phyloP scores from a whole-genome alignment of 768 basidiomycete species.

The Termitomyces sp. region DNA sequence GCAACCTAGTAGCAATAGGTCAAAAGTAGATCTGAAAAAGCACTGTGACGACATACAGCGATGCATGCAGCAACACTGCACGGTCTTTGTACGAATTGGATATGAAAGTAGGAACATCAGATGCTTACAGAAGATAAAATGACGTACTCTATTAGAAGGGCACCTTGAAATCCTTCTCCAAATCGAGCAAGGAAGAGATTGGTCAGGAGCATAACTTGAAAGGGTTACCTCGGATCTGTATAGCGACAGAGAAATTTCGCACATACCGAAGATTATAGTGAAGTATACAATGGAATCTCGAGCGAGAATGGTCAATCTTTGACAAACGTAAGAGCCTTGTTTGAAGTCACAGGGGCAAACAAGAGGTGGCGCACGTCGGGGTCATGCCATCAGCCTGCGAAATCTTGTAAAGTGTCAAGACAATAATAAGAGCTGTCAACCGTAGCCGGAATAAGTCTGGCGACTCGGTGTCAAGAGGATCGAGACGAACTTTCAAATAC shows the following conservation, averaged over 20 bases:
- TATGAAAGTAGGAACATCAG: not conserved
- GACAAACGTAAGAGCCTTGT: not conserved
- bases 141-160: not conserved
- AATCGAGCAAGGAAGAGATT: conserved; percentile 1
- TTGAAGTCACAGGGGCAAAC: not conserved
- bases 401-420: not conserved
- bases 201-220: not conserved
- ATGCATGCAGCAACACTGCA: conserved; percentile 1
- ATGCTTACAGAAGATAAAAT: not conserved
- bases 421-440: not conserved
- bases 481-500: not conserved
- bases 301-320: not conserved
- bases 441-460: not conserved
- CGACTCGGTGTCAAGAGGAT: not conserved
- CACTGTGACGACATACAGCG: not conserved
- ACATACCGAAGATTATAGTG: not conserved
- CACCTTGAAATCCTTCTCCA: conserved; percentile 1
- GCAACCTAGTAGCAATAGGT: not conserved
- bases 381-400: not conserved
- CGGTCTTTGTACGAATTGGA: not conserved
- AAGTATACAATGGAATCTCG: conserved; percentile 4
- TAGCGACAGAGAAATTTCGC: not conserved
- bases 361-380: not conserved
- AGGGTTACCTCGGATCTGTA: not conserved
- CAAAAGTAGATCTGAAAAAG: too few relatives aligned